Conservation (phyloP, 148 eudicot genomes). For the Rhododendron vialii region DNA sequence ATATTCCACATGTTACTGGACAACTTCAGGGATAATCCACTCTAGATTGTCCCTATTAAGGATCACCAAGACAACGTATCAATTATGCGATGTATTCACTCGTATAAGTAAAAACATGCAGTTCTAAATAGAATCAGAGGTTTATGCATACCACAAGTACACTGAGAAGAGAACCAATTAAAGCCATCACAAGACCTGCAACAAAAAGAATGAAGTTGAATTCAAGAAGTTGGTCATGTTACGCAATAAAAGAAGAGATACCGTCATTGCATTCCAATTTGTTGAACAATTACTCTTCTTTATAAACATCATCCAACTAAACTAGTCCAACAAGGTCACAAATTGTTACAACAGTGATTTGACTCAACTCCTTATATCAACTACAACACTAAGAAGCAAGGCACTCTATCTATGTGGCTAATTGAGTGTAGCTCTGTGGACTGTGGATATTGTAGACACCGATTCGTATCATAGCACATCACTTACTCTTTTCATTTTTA, state of each 20-base stretch:
- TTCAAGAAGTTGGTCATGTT: not conserved
- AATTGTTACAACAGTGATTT: not conserved
- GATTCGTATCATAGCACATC: not conserved
- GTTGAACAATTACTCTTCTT: not conserved
- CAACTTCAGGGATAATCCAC: not conserved
- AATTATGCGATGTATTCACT: not conserved
- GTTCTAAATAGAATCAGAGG: not conserved
- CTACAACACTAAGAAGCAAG: not conserved
- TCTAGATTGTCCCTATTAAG: not conserved
- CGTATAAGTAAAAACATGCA: not conserved
- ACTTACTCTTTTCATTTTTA: not conserved
- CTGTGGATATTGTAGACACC: not conserved
- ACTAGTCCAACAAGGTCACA: not conserved
- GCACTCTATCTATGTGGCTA: not conserved
- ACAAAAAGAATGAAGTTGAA: not conserved
- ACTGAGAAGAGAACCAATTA: slow-evolving; percentile 82
- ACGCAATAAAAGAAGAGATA: not conserved
- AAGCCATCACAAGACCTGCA: slow-evolving; percentile 86
- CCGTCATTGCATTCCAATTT: not conserved
- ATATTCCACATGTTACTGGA: not conserved
- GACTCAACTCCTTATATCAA: not conserved
- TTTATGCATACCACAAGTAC: slow-evolving; percentile 71
- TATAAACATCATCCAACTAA: not conserved
- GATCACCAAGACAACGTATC: not conserved
- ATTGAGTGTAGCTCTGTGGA: not conserved